Conservation (phyloP, 331 rosid species). For the Cydonia oblonga region DNA sequence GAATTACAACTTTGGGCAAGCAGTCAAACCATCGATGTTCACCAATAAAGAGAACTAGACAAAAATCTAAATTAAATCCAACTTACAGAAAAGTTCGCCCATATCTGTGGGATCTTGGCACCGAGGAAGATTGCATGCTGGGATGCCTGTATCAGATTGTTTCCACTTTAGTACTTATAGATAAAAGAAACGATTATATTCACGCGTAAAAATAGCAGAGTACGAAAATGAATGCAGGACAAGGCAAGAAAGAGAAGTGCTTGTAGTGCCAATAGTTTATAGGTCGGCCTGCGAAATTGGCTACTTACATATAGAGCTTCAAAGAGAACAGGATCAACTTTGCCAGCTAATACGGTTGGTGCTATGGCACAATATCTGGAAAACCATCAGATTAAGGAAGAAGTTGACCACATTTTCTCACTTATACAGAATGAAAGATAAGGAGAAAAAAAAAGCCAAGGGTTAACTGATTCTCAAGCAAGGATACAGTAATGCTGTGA, state of each 20-base stretch:
- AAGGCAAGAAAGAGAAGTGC: neutral
- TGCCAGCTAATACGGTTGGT: constrained; percentile 84
- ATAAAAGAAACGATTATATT: neutral
- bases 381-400: constrained; percentile 50
- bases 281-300: neutral
- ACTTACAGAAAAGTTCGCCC: constrained; percentile 91
- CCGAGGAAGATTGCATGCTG: constrained; percentile 84
- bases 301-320: constrained; percentile 91
- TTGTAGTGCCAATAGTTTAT: constrained; percentile 6
- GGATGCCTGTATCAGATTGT: constrained; percentile 63
- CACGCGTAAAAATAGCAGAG: neutral
- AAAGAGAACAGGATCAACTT: constrained; percentile 73
- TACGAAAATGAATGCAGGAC: neutral
- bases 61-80: neutral
- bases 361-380: constrained; percentile 86
- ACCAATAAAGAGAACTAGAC: neutral
- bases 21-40: neutral
- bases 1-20: neutral
- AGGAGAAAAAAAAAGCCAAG: neutral
- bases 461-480: constrained; percentile 10
- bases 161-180: constrained; percentile 16
- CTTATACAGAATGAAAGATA: neutral
- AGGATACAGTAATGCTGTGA: constrained; percentile 87
- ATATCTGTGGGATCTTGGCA: constrained; percentile 97
- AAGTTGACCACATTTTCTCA: constrained; percentile 1